Evolutionary conservation across 2,329 filamentous ascomycete species (phyloP), one percentile per base, ranked within the genome.

Genomic region (Aspergillus floridensis): DNA sequence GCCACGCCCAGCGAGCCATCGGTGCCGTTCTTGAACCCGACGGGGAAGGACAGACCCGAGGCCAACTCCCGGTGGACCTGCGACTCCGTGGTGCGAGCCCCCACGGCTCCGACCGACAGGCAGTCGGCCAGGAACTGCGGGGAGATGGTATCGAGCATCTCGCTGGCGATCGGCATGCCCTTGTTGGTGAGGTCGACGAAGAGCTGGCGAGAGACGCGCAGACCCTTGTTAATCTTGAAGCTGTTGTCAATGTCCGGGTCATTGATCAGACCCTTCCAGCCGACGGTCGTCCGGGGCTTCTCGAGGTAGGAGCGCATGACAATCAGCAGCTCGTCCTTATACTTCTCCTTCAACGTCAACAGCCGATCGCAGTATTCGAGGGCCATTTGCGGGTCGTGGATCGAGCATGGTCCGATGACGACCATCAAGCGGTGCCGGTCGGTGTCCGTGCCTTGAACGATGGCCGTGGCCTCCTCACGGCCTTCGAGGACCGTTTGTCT

Each of bases 21-120:
- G 32, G 95, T 99, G 65, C 95, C 95, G 78, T 99, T 99, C 86
- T 99, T 99, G 89, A 99, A 99, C 54, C 95, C 95, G 11, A 99
- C 92, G 2, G 95, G 95, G 89, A 97, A 98, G 68, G 90, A 96
- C 38, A 98, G 83, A 72, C 95, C 95, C 56, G 90, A 95, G 22
- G 95, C 93, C 64, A 99, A 82, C 79, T 99, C 95, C 58, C 95
- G 88, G 78, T 99, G 95, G 63, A 98, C 84, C 80, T 99, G 95
- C 54, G 89, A 93, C 81, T 99, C 95, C 2, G 95, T 98, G 21
- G 95, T 99, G 63, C 95, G 86, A n/a, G 95, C 95, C 58, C 95
- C 95, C 67, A 99, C 88, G 29, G 95, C 95, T 58, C 95, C 95
- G 12, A 96, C 88, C 41, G 91, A 96, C 67, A 98, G 84, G 71